Evolutionary conservation across 768 basidiomycete genomes (phyloP), one percentile per base, ranked within the genome.

Genomic region (Mycena amicta): DNA sequence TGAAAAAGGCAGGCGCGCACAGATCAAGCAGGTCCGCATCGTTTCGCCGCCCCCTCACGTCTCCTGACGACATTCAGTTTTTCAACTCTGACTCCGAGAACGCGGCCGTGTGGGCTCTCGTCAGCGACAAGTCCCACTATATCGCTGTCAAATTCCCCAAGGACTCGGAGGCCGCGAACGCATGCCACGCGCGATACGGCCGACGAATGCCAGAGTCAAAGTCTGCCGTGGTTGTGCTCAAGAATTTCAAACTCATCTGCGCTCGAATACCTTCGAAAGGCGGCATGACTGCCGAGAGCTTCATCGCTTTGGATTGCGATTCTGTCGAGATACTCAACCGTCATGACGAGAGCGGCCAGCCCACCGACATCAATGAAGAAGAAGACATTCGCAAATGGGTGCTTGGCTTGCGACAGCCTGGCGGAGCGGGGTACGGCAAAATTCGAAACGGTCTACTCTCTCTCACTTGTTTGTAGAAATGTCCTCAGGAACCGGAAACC

Each of bases 111-210:
- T 92, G 89, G 89, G 88, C 82, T 1, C 71, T 73, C 45, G 68
- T 85, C 15, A 89, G 88, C 1, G 89, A 92, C 69, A 85, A 81
- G 65, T 59, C 72, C 2, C 64, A 80, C 56, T 62, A 60, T 15
- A 72, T 89, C 18, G 80, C 84, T 3, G 77, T 84, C 3, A 82
- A 82, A 29, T 82, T 91, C 64, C 81, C 77, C 37, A 75, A 72
- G 61, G n/a, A n/a, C n/a, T n/a, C n/a, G n/a, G 74, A 80, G 4
- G 87, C 87, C 1, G 70, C 84, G 15, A 37, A 37, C 33, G 33
- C 33, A 18, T 37, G 18, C 59, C 49, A 33, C 50, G 74, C 68
- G 29, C 20, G 37, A 16, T 56, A 69, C 57, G 62, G 66, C 26
- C 71, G 71, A 30, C 74, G 72, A 20, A 56, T 89, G 3, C 78